A percentile compares a stretch with the other conserved stretches of the same genome.
Conservation (phyloP, 2,329 filamentous ascomycete species). For the Chalaropsis ovoidea region DNA sequence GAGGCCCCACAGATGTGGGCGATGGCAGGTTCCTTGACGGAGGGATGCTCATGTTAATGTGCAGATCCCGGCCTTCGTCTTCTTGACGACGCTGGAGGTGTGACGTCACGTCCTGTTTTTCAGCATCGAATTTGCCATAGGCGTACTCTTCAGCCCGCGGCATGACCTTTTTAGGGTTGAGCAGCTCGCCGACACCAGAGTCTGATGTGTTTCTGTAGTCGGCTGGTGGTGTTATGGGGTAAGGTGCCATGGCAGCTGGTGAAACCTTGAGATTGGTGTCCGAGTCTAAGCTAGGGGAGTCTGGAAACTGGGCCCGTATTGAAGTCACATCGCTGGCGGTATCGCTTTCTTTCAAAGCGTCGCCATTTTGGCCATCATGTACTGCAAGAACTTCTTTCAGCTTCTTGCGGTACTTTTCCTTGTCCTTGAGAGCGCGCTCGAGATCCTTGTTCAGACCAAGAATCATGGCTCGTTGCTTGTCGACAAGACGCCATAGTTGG, state of each 20-base stretch:
- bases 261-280: slow-evolving; percentile 43
- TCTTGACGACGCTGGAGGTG: slow-evolving; percentile 39
- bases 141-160: slow-evolving; percentile 52
- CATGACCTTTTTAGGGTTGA: slow-evolving; percentile 51
- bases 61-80: slow-evolving; percentile 39
- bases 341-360: slow-evolving; percentile 9
- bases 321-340: slow-evolving; percentile 17
- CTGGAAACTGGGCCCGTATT: slow-evolving; percentile 29
- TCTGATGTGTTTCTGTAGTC: slow-evolving; percentile 37
- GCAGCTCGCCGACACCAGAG: slow-evolving; percentile 41
- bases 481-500: slow-evolving; percentile 88
- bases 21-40: slow-evolving; percentile 43
- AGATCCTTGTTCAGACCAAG: slow-evolving; percentile 89
- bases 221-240: slow-evolving; percentile 55
- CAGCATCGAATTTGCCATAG: slow-evolving; percentile 46
- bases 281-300: slow-evolving; percentile 43
- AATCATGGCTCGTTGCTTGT: slow-evolving; percentile 92
- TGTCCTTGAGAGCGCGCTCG: slow-evolving; percentile 82
- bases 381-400: slow-evolving; percentile 59
- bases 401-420: slow-evolving; percentile 86
- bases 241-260: slow-evolving; percentile 51
- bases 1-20: slow-evolving; percentile 39
- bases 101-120: slow-evolving; percentile 41
- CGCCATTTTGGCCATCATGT: slow-evolving; percentile 11
- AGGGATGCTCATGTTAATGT: slow-evolving; percentile 43